phyloP scores from a whole-genome alignment of 1,139 yeast genomes.

The Taiozyma sp. region DNA sequence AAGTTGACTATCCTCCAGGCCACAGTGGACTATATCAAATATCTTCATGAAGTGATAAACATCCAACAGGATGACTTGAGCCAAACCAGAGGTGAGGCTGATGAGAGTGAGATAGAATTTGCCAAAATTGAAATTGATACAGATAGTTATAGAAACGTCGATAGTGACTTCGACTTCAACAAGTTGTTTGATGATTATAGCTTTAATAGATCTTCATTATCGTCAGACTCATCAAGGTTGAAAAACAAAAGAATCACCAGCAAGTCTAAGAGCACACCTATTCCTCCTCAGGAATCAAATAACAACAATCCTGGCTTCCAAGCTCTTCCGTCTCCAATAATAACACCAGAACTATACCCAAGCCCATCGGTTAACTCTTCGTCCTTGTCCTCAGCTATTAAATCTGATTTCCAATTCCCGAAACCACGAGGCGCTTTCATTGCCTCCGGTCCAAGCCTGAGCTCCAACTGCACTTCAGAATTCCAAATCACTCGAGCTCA shows the following conservation, averaged over 20 bases:
- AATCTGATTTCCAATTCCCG: conserved; percentile 15
- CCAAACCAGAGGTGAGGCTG: conserved; percentile 19
- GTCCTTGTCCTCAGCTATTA: conserved; percentile 4
- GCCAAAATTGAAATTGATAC: conserved; percentile 51
- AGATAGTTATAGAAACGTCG: conserved; percentile 54
- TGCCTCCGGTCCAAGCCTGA: neutral
- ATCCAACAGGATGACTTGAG: conserved; percentile 30
- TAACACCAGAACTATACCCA: conserved; percentile 24
- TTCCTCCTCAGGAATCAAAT: neutral
- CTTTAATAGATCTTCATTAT: conserved; percentile 7
- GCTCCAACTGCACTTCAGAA: conserved; percentile 1
- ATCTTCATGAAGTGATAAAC: conserved; percentile 56
- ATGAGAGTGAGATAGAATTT: conserved; percentile 40
- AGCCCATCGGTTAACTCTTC: neutral
- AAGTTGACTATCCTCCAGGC: conserved; percentile 77
- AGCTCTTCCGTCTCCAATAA: conserved; percentile 21
- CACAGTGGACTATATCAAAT: conserved; percentile 74
- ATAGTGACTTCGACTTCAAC: conserved; percentile 49
- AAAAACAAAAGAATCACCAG: conserved; percentile 34
- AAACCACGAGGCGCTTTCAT: neutral
- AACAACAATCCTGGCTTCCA: conserved; percentile 10
- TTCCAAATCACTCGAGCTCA: neutral
- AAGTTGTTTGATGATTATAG: conserved; percentile 25
- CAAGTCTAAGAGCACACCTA: conserved; percentile 1
- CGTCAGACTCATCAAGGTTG: conserved; percentile 21